Conservation (phyloP, 495 filamentous ascomycete genomes). For the Gamarada debralockiae region DNA sequence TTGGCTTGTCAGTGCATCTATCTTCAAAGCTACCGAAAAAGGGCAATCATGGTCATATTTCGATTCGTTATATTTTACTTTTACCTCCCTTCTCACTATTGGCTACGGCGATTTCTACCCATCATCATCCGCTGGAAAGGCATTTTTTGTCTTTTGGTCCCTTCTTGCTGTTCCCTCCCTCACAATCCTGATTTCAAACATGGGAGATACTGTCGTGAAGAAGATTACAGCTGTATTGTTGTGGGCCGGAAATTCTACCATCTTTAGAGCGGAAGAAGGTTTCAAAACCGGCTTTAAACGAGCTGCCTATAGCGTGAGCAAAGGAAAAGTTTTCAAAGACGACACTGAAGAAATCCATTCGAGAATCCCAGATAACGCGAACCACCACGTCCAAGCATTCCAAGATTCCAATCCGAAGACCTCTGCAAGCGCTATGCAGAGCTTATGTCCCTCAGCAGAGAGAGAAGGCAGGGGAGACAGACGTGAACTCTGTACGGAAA, state of each 20-base stretch:
- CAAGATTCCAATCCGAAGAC: constrained; percentile 24
- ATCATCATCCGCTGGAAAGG: constrained; percentile 63
- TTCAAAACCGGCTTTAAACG: constrained; percentile 32
- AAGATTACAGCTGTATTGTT: constrained; percentile 57
- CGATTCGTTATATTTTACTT: constrained; percentile 73
- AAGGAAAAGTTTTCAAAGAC: constrained; percentile 5
- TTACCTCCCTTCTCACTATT: constrained; percentile 74
- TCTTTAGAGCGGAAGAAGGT: constrained; percentile 65
- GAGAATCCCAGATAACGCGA: constrained; percentile 37
- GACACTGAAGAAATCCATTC: constrained; percentile 28
- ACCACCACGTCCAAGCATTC: constrained; percentile 16
- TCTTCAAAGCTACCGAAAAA: constrained; percentile 53
- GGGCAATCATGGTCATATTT: constrained; percentile 72
- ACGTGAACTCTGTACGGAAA: constrained; percentile 32
- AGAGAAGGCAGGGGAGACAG: background rate
- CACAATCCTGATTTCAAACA: constrained; percentile 81
- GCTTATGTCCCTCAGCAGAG: constrained; percentile 7
- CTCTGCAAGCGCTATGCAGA: constrained; percentile 2
- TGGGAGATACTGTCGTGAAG: constrained; percentile 73
- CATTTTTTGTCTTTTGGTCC: constrained; percentile 90
- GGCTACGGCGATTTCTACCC: constrained; percentile 80
- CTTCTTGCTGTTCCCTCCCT: constrained; percentile 77
- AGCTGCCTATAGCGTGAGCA: constrained; percentile 2
- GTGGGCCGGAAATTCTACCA: constrained; percentile 66
- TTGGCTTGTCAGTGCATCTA: constrained; percentile 74